phyloP scores from a whole-genome alignment of 129 eudicot species.

The Tagetes patula region DNA sequence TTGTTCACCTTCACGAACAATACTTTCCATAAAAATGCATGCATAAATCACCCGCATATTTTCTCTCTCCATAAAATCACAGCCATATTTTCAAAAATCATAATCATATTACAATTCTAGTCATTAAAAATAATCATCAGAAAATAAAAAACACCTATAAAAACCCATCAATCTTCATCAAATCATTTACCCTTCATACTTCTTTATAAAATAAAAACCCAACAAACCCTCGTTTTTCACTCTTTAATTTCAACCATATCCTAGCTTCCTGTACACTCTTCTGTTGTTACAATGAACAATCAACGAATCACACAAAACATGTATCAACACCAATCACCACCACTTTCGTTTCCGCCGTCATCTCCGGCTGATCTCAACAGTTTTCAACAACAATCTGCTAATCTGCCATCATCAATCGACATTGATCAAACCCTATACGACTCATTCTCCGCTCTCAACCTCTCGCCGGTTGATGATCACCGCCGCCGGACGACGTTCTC shows the following conservation, averaged over 20 bases:
- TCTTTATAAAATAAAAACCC: neutral
- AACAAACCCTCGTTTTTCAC: constrained; percentile 2
- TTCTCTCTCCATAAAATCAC: neutral
- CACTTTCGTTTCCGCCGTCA: constrained; percentile 5
- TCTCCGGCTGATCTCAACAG: constrained; percentile 16
- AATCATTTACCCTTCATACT: neutral
- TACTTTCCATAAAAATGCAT: constrained; percentile 50
- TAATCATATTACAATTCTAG: constrained; percentile 16
- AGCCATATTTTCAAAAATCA: neutral
- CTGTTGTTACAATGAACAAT: constrained; percentile 8
- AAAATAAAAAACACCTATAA: neutral
- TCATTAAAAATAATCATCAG: neutral
- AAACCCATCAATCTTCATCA: neutral
- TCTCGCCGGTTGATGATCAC: neutral
- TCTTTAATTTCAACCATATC: too few species aligned
- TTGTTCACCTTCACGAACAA: constrained; percentile 21
- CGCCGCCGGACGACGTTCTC: neutral
- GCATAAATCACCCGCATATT: constrained; percentile 14
- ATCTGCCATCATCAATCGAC: constrained; percentile 27
- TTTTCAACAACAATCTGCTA: neutral
- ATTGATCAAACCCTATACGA: constrained; percentile 21
- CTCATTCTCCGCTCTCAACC: constrained; percentile 15
- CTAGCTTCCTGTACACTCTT: too few species aligned
- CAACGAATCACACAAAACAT: constrained; percentile 12
- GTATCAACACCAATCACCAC: constrained; percentile 25